Conservation (phyloP, 2,329 filamentous ascomycete genomes). For the Botrytis medusae region DNA sequence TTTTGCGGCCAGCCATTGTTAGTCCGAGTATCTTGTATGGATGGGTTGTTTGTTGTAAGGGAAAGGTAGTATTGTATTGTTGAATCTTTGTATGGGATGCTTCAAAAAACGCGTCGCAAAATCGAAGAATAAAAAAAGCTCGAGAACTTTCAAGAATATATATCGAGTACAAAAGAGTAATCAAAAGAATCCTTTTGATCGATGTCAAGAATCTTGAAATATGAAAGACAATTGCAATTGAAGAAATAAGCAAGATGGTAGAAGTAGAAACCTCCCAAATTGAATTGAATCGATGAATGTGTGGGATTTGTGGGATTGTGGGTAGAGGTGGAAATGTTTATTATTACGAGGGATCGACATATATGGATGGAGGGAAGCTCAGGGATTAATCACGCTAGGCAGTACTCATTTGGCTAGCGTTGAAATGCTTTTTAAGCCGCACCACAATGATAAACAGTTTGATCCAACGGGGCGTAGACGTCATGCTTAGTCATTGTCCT, state of each 20-base stretch:
- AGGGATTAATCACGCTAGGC: conserved; percentile 2
- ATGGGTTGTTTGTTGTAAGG: background rate
- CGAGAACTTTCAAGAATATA: conserved; percentile 1
- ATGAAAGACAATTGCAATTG: background rate
- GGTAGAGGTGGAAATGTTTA: background rate
- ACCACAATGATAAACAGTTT: background rate
- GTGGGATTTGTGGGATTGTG: background rate
- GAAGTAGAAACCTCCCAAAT: background rate
- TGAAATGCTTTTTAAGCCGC: background rate
- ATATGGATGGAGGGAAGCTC: background rate
- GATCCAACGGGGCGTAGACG: background rate
- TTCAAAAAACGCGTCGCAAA: background rate
- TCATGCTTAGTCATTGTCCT: background rate
- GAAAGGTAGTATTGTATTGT: background rate
- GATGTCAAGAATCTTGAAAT: background rate
- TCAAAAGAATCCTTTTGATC: background rate
- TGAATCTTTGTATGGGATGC: background rate
- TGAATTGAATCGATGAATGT: background rate
- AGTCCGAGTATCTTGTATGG: background rate
- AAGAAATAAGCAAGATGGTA: background rate
- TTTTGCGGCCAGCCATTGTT: conserved; percentile 5
- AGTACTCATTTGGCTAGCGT: background rate
- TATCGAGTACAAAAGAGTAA: background rate
- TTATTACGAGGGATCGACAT: background rate
- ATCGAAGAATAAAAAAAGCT: background rate